Evolutionary conservation across 2,329 filamentous ascomycete genomes (phyloP), one percentile per base, ranked within the genome.

Genomic region (Monilinia laxa): DNA sequence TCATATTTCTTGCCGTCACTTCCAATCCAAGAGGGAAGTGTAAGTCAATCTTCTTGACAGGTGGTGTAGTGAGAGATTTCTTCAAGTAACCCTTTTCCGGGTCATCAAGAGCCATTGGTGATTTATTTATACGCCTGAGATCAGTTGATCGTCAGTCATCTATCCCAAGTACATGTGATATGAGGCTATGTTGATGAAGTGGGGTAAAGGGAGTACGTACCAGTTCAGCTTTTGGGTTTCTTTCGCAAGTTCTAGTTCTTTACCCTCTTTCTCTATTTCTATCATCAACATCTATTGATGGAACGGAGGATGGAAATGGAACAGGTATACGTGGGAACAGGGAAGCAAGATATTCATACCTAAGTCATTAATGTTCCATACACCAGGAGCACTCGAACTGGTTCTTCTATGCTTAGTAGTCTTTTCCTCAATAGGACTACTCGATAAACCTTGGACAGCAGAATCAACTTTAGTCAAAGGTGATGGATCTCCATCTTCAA

Each of bases 21-120:
- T 94, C 89, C 66, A 95, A 85, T 62, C 94, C 94, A 64, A 96
- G 83, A 20, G 92, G 91, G 84, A 96, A 97, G 80, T 93, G 88
- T 57, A 98, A 84, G 80, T 97, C 93, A 80, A 98, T 94, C 83
- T 92, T 94, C 85, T 95, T 96, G 79, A 98, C 87, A 45, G 90
- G 88, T 58, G 94, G 94, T 69, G 81, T 88, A 74, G 91, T 89
- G 73, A 98, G 87, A 69, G 84, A 82, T 78, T 93, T 88, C 82
- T 93, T 93, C 73, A 98, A 87, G 70, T 54, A 68, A 23, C 45
- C 52, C 67, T 90, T 86, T 40, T 93, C 88, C 75, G 90, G 90
- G 73, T 97, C 94, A 40, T 97, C 93, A 62, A 97, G 79, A 51
- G 86, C 85, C 69, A 83, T 81, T 53, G 92, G 85, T 47, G 93